A percentile compares a stretch with the other conserved stretches of the same genome.
Evolutionary conservation across 768 basidiomycete species (phyloP).

Genomic region (Leccinum uliginosum): DNA sequence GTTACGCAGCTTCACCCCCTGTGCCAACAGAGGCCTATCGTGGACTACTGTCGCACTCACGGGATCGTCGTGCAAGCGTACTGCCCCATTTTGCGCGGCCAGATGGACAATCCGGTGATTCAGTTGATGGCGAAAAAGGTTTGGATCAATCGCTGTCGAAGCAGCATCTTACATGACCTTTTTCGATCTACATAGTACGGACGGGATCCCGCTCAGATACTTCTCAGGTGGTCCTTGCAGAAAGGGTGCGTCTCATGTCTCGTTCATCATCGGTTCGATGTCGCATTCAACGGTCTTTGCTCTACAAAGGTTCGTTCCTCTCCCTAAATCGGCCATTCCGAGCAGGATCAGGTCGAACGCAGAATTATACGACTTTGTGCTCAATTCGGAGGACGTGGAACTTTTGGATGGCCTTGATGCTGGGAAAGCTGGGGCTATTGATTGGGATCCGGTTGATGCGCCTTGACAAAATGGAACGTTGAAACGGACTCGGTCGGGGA

Average conservation of each 20-base stretch:
- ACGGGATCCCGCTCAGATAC: constrained; percentile 70
- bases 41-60: constrained; percentile 62
- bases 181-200: constrained; percentile 37
- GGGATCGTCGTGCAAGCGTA: constrained; percentile 69
- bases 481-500: constrained; percentile 7
- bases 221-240: constrained; percentile 90
- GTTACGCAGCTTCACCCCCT: constrained; percentile 64
- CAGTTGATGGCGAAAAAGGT: constrained; percentile 58
- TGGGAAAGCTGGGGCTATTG: constrained; percentile 68
- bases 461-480: constrained; percentile 17
- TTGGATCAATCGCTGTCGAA: constrained; percentile 5
- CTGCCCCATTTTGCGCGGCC: constrained; percentile 65
- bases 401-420: constrained; percentile 65
- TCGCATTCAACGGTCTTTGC: neutral
- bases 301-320: constrained; percentile 61
- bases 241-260: constrained; percentile 48
- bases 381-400: constrained; percentile 60
- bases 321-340: constrained; percentile 77
- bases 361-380: constrained; percentile 70
- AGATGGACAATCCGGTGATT: constrained; percentile 51
- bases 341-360: constrained; percentile 70
- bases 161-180: neutral
- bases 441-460: constrained; percentile 79
- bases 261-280: neutral
- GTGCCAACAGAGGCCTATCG: constrained; percentile 78